Evolutionary conservation across 345 rosid species (phyloP).

Genomic region (Alliaria petiolata): DNA sequence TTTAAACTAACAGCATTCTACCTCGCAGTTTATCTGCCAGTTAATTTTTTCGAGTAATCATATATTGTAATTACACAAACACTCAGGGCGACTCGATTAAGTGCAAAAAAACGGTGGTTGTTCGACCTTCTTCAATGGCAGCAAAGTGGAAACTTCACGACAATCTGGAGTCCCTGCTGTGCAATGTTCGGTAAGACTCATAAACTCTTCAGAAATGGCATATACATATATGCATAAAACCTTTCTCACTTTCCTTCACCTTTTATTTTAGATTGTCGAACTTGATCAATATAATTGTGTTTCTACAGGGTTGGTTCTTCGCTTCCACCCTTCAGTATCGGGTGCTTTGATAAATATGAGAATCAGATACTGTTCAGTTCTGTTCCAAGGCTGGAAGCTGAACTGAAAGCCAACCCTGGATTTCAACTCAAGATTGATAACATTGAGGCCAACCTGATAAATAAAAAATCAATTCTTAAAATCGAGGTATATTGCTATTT

Average conservation of each 20-base stretch:
- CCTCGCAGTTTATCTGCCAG: background rate
- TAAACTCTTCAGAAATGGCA: background rate
- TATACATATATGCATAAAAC: background rate
- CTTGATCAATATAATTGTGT: background rate
- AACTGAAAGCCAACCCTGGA: conserved; percentile 24
- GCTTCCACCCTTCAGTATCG: conserved; percentile 37
- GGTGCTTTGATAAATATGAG: conserved; percentile 47
- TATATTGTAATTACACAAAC: conserved; percentile 3
- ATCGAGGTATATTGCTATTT: conserved; percentile 41
- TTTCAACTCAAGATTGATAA: conserved; percentile 20
- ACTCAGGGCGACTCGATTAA: conserved; percentile 38
- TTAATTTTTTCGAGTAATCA: background rate
- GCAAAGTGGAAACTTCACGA: conserved; percentile 44
- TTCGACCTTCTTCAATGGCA: conserved; percentile 38
- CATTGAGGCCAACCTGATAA: conserved; percentile 36
- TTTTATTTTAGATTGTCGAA: background rate
- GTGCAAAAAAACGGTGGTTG: conserved; percentile 38
- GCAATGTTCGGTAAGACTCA: conserved; percentile 32
- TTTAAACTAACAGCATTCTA: background rate
- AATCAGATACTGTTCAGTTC: conserved; percentile 41
- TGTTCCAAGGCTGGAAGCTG: conserved; percentile 37
- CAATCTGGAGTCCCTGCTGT: conserved; percentile 8
- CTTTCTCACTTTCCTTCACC: conserved; percentile 6
- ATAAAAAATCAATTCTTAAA: conserved; percentile 31
- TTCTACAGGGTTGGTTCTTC: conserved; percentile 55